Evolutionary conservation across 768 basidiomycete genomes (phyloP).

Genomic region (Lactarius deliciosus): DNA sequence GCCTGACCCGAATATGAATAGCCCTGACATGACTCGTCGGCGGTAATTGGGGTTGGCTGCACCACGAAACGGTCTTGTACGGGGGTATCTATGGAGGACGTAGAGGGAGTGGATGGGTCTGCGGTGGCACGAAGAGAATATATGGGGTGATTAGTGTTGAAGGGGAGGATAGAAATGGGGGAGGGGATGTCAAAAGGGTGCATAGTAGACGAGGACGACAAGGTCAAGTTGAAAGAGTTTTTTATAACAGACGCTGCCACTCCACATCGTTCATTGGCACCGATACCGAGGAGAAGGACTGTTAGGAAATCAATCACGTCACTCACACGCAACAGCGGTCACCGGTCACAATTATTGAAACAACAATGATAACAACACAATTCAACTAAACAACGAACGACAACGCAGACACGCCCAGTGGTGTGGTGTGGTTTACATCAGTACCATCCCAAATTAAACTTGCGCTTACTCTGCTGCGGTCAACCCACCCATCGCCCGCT

Average conservation of each 20-base stretch:
- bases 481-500: slow-evolving; percentile 74
- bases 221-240: neutral
- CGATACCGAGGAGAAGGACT: slow-evolving; percentile 6
- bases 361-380: slow-evolving; percentile 5
- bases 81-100: slow-evolving; percentile 18
- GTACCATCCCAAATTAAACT: too few relatives aligned
- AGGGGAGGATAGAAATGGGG: neutral
- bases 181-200: slow-evolving; percentile 2
- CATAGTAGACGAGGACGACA: slow-evolving; percentile 9
- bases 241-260: neutral
- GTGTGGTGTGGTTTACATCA: neutral
- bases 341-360: neutral
- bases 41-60: slow-evolving; percentile 11
- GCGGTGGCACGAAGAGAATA: slow-evolving; percentile 1
- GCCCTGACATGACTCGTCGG: slow-evolving; percentile 6
- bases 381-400: slow-evolving; percentile 2
- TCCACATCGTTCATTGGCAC: neutral
- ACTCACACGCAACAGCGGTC: neutral
- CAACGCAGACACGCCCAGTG: neutral
- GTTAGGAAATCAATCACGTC: slow-evolving; percentile 6
- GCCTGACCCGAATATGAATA: slow-evolving; percentile 12
- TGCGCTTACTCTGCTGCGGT: slow-evolving; percentile 64
- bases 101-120: neutral
- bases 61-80: slow-evolving; percentile 6
- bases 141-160: neutral